A percentile compares a stretch with the other conserved stretches of the same genome.
These are phyloP conservation scores for Saitozyma podzolica DNA, from an alignment of 768 basidiomycete species.

Conservation along the genomic window DNA sequence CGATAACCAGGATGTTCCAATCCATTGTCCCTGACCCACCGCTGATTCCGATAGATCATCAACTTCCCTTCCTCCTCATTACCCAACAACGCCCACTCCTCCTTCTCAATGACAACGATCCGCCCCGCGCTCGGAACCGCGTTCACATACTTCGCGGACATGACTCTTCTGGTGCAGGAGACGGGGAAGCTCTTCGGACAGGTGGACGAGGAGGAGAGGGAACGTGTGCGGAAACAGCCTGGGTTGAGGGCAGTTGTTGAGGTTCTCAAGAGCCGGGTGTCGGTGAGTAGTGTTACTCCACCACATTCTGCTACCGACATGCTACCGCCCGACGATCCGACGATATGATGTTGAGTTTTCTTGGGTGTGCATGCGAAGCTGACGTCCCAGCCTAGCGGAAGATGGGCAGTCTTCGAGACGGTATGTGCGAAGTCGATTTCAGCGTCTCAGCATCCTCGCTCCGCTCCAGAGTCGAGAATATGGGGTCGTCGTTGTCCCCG, in stretches of 20 bases:
- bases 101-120: conserved; percentile 40
- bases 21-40: neutral
- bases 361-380: conserved; percentile 7
- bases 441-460: too few species aligned
- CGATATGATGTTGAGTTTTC: too few species aligned
- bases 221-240: conserved; percentile 24
- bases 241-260: conserved; percentile 46
- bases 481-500: neutral
- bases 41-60: conserved; percentile 22
- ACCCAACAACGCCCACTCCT: conserved; percentile 38
- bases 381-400: conserved; percentile 22
- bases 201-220: conserved; percentile 40
- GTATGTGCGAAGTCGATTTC: conserved; percentile 14
- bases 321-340: neutral
- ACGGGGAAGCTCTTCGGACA: conserved; percentile 43
- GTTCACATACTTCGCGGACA: conserved; percentile 42
- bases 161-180: conserved; percentile 44
- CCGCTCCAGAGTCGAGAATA: neutral
- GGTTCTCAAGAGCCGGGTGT: conserved; percentile 43
- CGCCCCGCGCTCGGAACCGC: conserved; percentile 44
- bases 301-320: neutral
- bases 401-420: conserved; percentile 44
- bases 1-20: neutral
- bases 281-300: conserved; percentile 24
- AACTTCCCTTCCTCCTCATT: conserved; percentile 35